Base-by-base conservation (phyloP, 257 asterid species). In the Marsdenia floribunda region DNA sequence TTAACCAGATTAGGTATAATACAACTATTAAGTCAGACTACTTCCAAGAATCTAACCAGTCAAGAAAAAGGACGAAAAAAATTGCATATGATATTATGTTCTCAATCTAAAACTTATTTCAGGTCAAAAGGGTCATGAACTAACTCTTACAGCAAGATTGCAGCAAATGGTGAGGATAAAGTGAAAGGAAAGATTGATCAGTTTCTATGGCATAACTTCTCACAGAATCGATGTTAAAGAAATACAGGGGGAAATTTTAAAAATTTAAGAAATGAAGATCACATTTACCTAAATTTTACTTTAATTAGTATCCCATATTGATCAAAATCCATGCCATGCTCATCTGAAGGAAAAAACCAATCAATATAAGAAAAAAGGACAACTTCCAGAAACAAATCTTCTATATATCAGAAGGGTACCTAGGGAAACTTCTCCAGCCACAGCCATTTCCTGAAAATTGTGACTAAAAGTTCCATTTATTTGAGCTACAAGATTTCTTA, bases 401-500 rank as follows among this genome's bases (percentile, higher is more conserved):
- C 1, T 52, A 54, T 64, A 73, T 57, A 49, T 75, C 24, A 75
- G 49, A 76, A 40, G 55, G 57, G 64, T 83, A 93, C 98, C 98
- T 73, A 94, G 80, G 71, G 92, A 89, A 60, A 94, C 99, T 83
- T 94, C 97, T 80, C 99, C 97, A 29, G 99, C 97, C 52, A 94
- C 99, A 72, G 99, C 99, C 99, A 94, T 94, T 85, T 94, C 97
- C 88, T 88, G 93, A 84, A 94, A 94, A 77, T 94, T 94, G 74
- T 71, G 87, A 77, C 97, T 84, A 75, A 94, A 94, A 80, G 97
- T 92, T 80, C 80, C 89, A 82, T 91, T 92, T 65, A 94, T 94
- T 76, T 90, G 90, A 75, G 74, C 74, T 74, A 94, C 99, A 29
- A 94, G 95, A 77, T 59, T 84, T 78, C 92, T 88, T 85, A 94